These are phyloP conservation scores for Cryptococcus maquisensis DNA, from an alignment of 1,284 basidiomycete species.

Conservation along the genomic window DNA sequence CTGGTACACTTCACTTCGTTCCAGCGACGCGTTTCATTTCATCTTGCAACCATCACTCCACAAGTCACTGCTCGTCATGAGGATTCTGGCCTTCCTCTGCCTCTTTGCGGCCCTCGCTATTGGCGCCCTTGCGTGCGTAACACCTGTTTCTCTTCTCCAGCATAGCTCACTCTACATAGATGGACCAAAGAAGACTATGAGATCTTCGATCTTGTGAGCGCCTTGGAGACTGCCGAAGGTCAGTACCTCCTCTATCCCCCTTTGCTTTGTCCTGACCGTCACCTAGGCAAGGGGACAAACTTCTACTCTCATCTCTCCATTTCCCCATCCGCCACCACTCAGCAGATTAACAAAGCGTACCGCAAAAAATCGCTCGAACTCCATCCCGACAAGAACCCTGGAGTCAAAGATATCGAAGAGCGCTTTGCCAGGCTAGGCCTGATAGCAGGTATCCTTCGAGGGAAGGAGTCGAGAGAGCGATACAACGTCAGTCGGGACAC, in stretches of 20 bases:
- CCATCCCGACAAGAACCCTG: constrained; percentile 90
- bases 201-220: constrained; percentile 90
- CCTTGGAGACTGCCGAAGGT: constrained; percentile 77
- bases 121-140: constrained; percentile 9
- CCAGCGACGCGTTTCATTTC: too few species aligned
- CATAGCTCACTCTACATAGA: constrained; percentile 9
- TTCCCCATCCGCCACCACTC: constrained; percentile 61
- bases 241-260: constrained; percentile 4
- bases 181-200: constrained; percentile 76
- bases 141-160: background rate
- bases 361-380: constrained; percentile 78
- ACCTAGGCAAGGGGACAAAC: constrained; percentile 69
- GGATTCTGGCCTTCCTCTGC: background rate
- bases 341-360: constrained; percentile 80
- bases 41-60: too few species aligned
- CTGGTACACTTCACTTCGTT: too few species aligned
- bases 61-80: background rate
- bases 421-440: constrained; percentile 82
- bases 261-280: background rate
- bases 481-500: constrained; percentile 50
- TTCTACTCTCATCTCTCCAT: constrained; percentile 86
- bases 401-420: constrained; percentile 72
- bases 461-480: constrained; percentile 69
- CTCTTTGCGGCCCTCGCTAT: background rate
- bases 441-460: constrained; percentile 74